A percentile compares a stretch with the other conserved stretches of the same genome.
Conservation (phyloP, 139 green algal species). For the Chlamydomonas schloesseri region DNA sequence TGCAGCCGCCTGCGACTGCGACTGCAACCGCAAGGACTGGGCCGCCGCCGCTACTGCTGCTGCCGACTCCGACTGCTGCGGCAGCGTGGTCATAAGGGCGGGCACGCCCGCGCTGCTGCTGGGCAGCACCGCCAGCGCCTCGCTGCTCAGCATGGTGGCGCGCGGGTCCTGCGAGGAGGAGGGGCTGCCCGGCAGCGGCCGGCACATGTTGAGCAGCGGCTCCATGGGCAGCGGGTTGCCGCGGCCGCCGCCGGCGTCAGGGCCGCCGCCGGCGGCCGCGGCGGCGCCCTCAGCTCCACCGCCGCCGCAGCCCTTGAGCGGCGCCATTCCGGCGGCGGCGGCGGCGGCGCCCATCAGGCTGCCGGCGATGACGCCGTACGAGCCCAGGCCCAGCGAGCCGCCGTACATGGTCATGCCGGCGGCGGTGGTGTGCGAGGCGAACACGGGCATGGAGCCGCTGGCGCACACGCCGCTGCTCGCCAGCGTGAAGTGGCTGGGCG, state of each 20-base stretch:
- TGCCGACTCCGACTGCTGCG: no score
- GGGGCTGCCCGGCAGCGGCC: constrained; percentile 16
- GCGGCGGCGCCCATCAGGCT: no score
- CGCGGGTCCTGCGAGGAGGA: background rate
- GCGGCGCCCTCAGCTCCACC: background rate
- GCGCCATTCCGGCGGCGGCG: no score
- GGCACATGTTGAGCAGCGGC: constrained; percentile 19
- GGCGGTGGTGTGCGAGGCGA: background rate
- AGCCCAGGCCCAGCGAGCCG: background rate
- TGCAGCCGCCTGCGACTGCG: no score
- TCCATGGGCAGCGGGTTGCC: background rate
- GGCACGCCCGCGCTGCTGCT: background rate
- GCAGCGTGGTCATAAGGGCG: background rate
- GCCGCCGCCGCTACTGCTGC: background rate
- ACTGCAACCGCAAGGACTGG: no score
- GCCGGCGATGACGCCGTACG: background rate
- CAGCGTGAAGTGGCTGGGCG: background rate
- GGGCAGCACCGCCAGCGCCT: no score
- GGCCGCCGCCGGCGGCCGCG: background rate
- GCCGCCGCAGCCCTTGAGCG: no score
- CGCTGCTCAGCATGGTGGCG: no score
- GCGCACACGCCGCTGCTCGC: background rate
- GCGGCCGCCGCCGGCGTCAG: background rate
- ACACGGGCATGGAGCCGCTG: background rate
- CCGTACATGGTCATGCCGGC: constrained; percentile 3